phyloP scores from a whole-genome alignment of 2,329 filamentous ascomycete genomes.

The Colletotrichum sansevieriae region DNA sequence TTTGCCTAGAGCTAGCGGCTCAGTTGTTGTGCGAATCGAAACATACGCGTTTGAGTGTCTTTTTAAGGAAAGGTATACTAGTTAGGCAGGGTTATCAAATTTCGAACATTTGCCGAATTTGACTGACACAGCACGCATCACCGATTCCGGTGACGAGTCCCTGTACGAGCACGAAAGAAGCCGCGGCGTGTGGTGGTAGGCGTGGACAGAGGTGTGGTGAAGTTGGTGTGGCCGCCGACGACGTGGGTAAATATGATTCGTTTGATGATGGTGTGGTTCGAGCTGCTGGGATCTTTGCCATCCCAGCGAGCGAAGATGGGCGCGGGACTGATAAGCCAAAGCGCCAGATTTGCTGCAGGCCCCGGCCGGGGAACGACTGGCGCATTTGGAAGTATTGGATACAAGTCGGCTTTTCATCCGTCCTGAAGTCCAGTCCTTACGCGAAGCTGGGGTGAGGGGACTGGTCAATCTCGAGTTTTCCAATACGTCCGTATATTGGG shows the following conservation, averaged over 20 bases:
- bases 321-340: constrained; percentile 42
- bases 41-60: too few relatives aligned
- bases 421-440: constrained; percentile 8
- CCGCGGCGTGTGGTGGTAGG: constrained; percentile 23
- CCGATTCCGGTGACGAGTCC: constrained; percentile 18
- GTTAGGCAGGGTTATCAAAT: constrained; percentile 8
- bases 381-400: constrained; percentile 9
- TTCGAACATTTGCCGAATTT: not conserved
- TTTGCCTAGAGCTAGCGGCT: too few relatives aligned
- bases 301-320: constrained; percentile 32
- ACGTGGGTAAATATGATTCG: constrained; percentile 44
- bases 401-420: constrained; percentile 7
- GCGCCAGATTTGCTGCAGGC: constrained; percentile 36
- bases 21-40: too few relatives aligned
- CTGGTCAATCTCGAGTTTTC: not conserved
- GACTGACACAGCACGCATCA: constrained; percentile 19
- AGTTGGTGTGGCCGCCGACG: constrained; percentile 40
- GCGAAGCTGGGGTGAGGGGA: not conserved
- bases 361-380: constrained; percentile 29
- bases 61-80: too few relatives aligned
- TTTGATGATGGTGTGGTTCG: constrained; percentile 28
- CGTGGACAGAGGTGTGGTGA: constrained; percentile 22
- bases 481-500: constrained; percentile 21
- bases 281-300: constrained; percentile 32
- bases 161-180: constrained; percentile 1